phyloP scores from a whole-genome alignment of 2,329 filamentous ascomycete genomes.

The Exophiala spinifera region DNA sequence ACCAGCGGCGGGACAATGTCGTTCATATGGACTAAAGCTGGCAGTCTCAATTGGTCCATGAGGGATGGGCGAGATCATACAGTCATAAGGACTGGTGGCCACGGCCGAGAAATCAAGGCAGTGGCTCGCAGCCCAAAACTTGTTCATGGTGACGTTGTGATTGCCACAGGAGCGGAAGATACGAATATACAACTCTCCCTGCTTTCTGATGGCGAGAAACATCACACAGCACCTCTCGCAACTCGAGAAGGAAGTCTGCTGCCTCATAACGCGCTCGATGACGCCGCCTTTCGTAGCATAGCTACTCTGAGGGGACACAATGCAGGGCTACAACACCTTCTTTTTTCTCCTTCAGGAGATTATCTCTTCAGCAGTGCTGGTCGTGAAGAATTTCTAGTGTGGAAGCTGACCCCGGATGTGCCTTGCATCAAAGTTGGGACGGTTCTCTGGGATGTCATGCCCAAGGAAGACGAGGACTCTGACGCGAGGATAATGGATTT shows the following conservation, averaged over 20 bases:
- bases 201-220: slow-evolving; percentile 19
- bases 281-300: slow-evolving; percentile 8
- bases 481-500: slow-evolving; percentile 83
- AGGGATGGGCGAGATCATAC: slow-evolving; percentile 43
- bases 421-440: slow-evolving; percentile 54
- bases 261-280: not conserved
- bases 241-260: too few species aligned
- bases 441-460: slow-evolving; percentile 51
- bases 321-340: slow-evolving; percentile 76
- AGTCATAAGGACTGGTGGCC: slow-evolving; percentile 65
- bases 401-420: slow-evolving; percentile 59
- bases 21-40: slow-evolving; percentile 74
- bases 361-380: slow-evolving; percentile 85
- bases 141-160: slow-evolving; percentile 34
- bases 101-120: slow-evolving; percentile 81
- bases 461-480: slow-evolving; percentile 46
- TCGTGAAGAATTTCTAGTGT: slow-evolving; percentile 84
- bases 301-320: slow-evolving; percentile 69
- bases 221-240: not conserved
- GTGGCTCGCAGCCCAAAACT: slow-evolving; percentile 46
- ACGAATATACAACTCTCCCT: slow-evolving; percentile 69
- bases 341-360: slow-evolving; percentile 64
- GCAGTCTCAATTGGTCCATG: slow-evolving; percentile 48
- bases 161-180: slow-evolving; percentile 69
- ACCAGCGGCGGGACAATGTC: slow-evolving; percentile 29